These are phyloP conservation scores for Stenocarpella maydis DNA, from an alignment of 2,329 filamentous ascomycete species.

Conservation along the genomic window DNA sequence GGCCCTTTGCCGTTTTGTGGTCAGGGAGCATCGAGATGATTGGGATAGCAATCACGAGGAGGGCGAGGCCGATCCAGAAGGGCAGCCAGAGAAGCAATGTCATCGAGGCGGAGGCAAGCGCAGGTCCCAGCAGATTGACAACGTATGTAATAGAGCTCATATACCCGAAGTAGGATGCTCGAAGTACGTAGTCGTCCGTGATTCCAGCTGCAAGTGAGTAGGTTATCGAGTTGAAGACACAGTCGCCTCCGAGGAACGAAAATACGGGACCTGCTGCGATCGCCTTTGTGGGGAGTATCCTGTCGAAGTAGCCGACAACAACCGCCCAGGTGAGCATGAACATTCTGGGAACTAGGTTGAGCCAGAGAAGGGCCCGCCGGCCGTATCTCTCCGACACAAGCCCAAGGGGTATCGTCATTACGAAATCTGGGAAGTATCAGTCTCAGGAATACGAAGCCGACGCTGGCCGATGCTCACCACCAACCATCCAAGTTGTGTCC, in stretches of 20 bases:
- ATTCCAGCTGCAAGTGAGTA: conserved; percentile 55
- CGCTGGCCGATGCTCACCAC: conserved; percentile 45
- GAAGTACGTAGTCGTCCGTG: conserved; percentile 52
- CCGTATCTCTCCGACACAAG: conserved; percentile 55
- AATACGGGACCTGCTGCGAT: conserved; percentile 52
- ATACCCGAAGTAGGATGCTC: conserved; percentile 59
- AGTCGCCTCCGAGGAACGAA: conserved; percentile 58
- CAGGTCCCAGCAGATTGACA: conserved; percentile 55
- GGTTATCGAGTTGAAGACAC: conserved; percentile 59
- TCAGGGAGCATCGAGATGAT: conserved; percentile 44
- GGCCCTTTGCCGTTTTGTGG: conserved; percentile 11
- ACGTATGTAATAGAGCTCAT: conserved; percentile 58
- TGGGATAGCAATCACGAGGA: conserved; percentile 47
- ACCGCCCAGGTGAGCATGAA: conserved; percentile 52
- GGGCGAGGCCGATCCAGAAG: conserved; percentile 50
- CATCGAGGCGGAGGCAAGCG: conserved; percentile 57
- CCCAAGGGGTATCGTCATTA: conserved; percentile 58
- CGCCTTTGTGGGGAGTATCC: conserved; percentile 47
- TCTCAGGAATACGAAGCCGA: no score
- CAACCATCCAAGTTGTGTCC: conserved; percentile 59
- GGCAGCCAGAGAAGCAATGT: conserved; percentile 53
- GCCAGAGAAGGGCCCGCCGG: conserved; percentile 48
- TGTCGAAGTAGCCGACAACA: conserved; percentile 49
- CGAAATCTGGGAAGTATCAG: conserved; percentile 48
- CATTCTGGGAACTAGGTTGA: conserved; percentile 54